These are phyloP conservation scores for Boechera retrofracta DNA, from an alignment of 345 rosid species.

Conservation along the genomic window DNA sequence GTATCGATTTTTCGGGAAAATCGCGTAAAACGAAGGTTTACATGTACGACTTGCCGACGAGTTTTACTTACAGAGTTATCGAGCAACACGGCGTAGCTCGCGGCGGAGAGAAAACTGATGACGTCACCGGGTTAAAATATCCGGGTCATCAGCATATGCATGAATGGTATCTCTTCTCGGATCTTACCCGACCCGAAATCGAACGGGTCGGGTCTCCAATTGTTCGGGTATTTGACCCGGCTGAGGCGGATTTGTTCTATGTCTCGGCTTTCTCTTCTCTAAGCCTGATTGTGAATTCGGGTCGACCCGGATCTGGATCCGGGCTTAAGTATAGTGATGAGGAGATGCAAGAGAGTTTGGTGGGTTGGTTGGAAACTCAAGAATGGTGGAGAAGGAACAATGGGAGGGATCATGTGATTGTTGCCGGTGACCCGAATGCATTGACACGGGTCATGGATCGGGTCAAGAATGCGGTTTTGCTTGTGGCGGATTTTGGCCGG, in stretches of 20 bases:
- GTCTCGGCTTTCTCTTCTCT: slow-evolving; percentile 81
- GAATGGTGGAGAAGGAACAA: slow-evolving; percentile 77
- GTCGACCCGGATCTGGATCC: slow-evolving; percentile 44
- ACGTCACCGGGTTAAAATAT: slow-evolving; percentile 55
- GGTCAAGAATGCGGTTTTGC: slow-evolving; percentile 63
- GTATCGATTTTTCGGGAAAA: slow-evolving; percentile 6
- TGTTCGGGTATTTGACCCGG: slow-evolving; percentile 61
- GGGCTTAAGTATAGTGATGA: slow-evolving; percentile 63
- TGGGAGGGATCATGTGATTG: slow-evolving; percentile 79
- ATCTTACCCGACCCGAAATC: slow-evolving; percentile 58
- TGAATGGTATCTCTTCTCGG: slow-evolving; percentile 82
- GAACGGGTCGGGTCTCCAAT: slow-evolving; percentile 70
- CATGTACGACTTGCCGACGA: slow-evolving; percentile 77
- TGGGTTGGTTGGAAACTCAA: slow-evolving; percentile 76
- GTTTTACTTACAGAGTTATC: slow-evolving; percentile 76
- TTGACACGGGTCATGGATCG: slow-evolving; percentile 63
- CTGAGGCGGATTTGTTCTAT: slow-evolving; percentile 77
- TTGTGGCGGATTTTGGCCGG: slow-evolving; percentile 79
- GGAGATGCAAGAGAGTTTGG: slow-evolving; percentile 73
- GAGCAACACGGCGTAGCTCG: slow-evolving; percentile 63
- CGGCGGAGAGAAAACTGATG: slow-evolving; percentile 47
- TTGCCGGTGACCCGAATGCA: slow-evolving; percentile 88
- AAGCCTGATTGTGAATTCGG: slow-evolving; percentile 67
- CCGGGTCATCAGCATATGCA: slow-evolving; percentile 98
- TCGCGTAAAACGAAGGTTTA: slow-evolving; percentile 52